phyloP scores from a whole-genome alignment of 2,329 filamentous ascomycete species.

The Fusarium sacchari region DNA sequence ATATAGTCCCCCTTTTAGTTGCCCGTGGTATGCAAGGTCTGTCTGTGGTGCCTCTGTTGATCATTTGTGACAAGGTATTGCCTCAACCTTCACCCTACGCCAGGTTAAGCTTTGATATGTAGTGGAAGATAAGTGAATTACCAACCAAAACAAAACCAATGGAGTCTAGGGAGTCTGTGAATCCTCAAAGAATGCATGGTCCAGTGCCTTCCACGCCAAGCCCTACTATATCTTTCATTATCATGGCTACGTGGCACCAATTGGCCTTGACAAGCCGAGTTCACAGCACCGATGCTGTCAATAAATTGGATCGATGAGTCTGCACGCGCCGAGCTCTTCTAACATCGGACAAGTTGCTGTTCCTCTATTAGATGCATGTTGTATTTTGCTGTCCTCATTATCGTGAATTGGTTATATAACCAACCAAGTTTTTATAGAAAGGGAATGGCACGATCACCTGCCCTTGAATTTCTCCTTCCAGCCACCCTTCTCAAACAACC shows the following conservation, averaged over 20 bases:
- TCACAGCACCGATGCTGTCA: not conserved
- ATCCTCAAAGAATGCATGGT: not conserved
- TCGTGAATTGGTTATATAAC: not conserved
- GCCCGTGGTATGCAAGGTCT: not conserved
- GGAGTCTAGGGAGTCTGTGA: not conserved
- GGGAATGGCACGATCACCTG: constrained; percentile 48
- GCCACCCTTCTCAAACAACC: constrained; percentile 80
- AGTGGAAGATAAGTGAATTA: not conserved
- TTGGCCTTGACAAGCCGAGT: not conserved
- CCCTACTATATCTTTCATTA: not conserved
- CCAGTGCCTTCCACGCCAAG: not conserved
- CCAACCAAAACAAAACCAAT: not conserved
- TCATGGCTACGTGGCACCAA: constrained; percentile 23
- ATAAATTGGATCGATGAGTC: not conserved
- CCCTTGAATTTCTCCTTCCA: constrained; percentile 73
- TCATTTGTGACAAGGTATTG: not conserved
- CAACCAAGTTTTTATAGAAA: not conserved
- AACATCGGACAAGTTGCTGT: not conserved
- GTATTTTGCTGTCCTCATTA: not conserved
- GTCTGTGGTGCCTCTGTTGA: not conserved
- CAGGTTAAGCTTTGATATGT: not conserved
- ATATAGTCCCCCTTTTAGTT: not conserved
- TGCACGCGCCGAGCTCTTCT: not conserved
- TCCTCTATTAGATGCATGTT: not conserved
- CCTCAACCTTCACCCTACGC: not conserved